These are phyloP conservation scores for Polysphondylium violaceum DNA, from an alignment of 78 protist genomes.

Conservation along the genomic window DNA sequence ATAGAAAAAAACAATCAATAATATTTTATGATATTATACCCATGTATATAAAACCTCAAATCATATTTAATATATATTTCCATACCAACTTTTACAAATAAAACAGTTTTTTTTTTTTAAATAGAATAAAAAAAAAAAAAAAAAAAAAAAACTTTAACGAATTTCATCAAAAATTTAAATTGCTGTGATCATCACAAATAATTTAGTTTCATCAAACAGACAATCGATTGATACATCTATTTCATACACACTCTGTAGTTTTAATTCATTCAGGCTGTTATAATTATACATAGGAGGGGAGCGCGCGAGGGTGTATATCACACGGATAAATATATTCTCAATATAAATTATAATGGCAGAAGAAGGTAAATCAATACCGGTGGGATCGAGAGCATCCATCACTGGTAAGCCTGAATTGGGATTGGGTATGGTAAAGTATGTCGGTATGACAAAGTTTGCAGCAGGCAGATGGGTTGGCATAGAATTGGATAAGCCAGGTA, in stretches of 20 bases:
- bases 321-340: no score
- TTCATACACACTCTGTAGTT: not conserved
- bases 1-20: no score
- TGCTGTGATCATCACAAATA: not conserved
- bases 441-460: conserved; percentile 79
- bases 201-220: not conserved
- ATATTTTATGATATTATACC: no score
- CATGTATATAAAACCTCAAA: no score
- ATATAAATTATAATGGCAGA: conserved; percentile 13
- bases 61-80: no score
- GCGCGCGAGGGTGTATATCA: not conserved
- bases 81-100: no score
- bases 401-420: conserved; percentile 67
- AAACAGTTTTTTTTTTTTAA: no score
- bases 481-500: conserved; percentile 73
- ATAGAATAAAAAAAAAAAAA: not conserved
- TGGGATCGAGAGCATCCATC: conserved; percentile 56
- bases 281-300: not conserved
- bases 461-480: conserved; percentile 85
- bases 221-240: not conserved
- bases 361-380: conserved; percentile 38
- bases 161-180: no score
- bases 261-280: not conserved
- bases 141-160: not conserved
- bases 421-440: conserved; percentile 61